Evolutionary conservation across 352 stramenopile genomes (phyloP).

Genomic region (Halophytophthora polymorphica): DNA sequence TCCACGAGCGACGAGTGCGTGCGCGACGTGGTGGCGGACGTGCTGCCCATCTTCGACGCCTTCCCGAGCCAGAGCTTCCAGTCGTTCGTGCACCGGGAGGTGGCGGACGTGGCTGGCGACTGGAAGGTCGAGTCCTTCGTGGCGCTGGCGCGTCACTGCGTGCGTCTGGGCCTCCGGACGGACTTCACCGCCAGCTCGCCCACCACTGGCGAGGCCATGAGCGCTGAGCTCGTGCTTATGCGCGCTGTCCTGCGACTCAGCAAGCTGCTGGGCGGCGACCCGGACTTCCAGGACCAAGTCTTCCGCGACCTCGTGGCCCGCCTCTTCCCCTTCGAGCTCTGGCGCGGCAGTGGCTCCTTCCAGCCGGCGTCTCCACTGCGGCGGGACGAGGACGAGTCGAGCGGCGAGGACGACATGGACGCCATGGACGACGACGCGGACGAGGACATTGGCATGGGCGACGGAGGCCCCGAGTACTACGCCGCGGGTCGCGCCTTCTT

Average conservation of each 20-base stretch:
- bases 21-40: conserved; percentile 42
- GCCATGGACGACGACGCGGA: conserved; percentile 28
- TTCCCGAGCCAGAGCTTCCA: conserved; percentile 64
- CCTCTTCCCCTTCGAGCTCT: conserved; percentile 48
- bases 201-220: conserved; percentile 13
- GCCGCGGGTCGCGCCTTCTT: conserved; percentile 37
- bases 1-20: conserved; percentile 38
- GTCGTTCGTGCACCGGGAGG: conserved; percentile 58
- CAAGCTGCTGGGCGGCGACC: conserved; percentile 46
- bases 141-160: conserved; percentile 56
- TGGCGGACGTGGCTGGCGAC: conserved; percentile 46
- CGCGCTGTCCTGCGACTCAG: conserved; percentile 56
- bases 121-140: conserved; percentile 74
- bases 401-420: conserved; percentile 28
- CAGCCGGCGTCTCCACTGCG: conserved; percentile 22
- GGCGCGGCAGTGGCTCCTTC: conserved; percentile 16
- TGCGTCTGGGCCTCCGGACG: conserved; percentile 40
- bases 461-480: conserved; percentile 27
- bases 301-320: conserved; percentile 57
- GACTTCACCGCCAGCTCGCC: conserved; percentile 5
- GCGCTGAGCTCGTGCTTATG: conserved; percentile 45
- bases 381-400: conserved; percentile 9
- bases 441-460: conserved; percentile 15
- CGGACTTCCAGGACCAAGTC: conserved; percentile 49
- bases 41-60: conserved; percentile 62